Conservation (phyloP, 306 rosid genomes). For the Amphicarpaea edgeworthii region DNA sequence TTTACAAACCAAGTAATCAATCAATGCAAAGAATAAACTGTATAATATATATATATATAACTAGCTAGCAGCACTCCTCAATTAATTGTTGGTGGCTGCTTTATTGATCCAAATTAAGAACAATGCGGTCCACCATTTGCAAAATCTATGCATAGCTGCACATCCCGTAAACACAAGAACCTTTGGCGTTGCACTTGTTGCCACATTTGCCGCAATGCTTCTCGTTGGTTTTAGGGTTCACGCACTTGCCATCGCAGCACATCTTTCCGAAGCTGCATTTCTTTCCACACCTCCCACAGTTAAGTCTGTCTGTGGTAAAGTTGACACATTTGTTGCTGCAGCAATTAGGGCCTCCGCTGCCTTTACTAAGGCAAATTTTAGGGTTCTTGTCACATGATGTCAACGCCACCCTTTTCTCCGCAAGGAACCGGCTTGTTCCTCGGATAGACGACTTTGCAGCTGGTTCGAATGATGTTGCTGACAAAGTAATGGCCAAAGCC, state of each 20-base stretch:
- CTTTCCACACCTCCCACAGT: conserved; percentile 77
- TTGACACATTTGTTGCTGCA: conserved; percentile 67
- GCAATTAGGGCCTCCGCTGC: conserved; percentile 55
- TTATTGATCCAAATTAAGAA: neutral
- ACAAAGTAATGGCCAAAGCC: conserved; percentile 53
- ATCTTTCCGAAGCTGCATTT: conserved; percentile 62
- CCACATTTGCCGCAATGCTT: conserved; percentile 74
- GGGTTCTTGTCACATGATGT: conserved; percentile 67
- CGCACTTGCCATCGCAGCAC: conserved; percentile 73
- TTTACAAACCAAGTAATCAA: conserved; percentile 12
- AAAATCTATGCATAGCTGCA: conserved; percentile 67
- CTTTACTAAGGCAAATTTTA: conserved; percentile 49
- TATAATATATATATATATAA: too few relatives aligned
- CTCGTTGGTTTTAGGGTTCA: conserved; percentile 56
- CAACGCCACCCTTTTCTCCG: conserved; percentile 13
- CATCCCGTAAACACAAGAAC: conserved; percentile 64
- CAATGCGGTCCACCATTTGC: neutral
- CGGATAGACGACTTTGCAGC: conserved; percentile 35
- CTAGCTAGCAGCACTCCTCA: conserved; percentile 28
- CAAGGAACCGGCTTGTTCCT: conserved; percentile 52
- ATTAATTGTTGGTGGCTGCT: neutral
- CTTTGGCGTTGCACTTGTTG: conserved; percentile 56
- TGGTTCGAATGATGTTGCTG: conserved; percentile 26
- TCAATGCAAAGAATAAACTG: conserved; percentile 23
- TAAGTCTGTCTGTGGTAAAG: conserved; percentile 46